Evolutionary conservation across 1,284 basidiomycete species (phyloP).

Genomic region (Lentinula novae-zelandiae): DNA sequence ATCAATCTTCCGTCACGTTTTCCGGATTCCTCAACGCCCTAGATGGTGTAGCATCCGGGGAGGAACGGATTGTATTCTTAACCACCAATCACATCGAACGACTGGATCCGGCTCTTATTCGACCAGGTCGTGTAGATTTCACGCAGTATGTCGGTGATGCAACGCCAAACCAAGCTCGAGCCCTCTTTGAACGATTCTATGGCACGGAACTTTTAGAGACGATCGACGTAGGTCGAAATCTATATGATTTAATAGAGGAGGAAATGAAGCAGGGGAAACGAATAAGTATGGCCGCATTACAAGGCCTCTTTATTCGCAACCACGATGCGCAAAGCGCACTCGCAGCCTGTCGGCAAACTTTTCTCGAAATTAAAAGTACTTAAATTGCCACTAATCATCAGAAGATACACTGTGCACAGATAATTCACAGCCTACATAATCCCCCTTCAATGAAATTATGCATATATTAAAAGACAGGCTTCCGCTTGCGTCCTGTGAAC

Average conservation of each 20-base stretch:
- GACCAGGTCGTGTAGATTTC: conserved; percentile 92
- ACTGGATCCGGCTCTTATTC: conserved; percentile 89
- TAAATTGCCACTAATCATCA: neutral
- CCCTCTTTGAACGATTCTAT: conserved; percentile 88
- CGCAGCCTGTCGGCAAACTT: conserved; percentile 33
- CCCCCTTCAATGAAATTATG: neutral
- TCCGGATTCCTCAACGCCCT: conserved; percentile 97
- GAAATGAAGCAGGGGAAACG: conserved; percentile 50
- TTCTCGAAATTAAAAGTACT: conserved; percentile 21
- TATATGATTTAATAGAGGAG: conserved; percentile 51
- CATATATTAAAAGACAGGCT: conserved; percentile 52
- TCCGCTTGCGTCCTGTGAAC: conserved; percentile 76
- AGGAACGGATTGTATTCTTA: conserved; percentile 98
- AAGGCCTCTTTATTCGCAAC: conserved; percentile 88
- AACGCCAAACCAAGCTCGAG: conserved; percentile 73
- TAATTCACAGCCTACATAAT: neutral
- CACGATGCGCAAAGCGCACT: conserved; percentile 59
- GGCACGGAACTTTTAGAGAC: conserved; percentile 37
- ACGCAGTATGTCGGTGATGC: conserved; percentile 88
- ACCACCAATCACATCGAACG: conserved; percentile 93
- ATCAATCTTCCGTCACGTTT: conserved; percentile 94
- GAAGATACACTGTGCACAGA: neutral
- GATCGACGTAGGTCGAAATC: conserved; percentile 37
- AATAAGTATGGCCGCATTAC: conserved; percentile 91
- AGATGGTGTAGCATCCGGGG: conserved; percentile 95